These are phyloP conservation scores for Hygrophoropsis aurantiaca DNA, from an alignment of 768 basidiomycete genomes.

Conservation along the genomic window DNA sequence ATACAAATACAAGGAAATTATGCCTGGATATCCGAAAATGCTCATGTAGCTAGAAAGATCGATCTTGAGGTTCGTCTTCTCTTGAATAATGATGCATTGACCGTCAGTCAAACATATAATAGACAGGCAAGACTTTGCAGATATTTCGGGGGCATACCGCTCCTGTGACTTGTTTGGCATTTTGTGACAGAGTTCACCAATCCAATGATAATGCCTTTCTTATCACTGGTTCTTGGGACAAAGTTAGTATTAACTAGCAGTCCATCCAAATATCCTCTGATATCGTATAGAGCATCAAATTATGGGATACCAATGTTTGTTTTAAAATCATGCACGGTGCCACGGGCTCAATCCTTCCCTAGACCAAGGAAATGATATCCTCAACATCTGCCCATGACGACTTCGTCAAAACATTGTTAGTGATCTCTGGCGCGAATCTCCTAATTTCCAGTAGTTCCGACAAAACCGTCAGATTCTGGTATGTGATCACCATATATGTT, in stretches of 20 bases:
- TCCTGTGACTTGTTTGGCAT: conserved; percentile 82
- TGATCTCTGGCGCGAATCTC: conserved; percentile 63
- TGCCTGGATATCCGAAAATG: conserved; percentile 90
- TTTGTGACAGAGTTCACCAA: conserved; percentile 46
- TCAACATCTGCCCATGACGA: conserved; percentile 81
- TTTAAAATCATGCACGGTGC: conserved; percentile 1
- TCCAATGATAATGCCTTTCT: conserved; percentile 51
- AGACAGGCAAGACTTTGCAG: conserved; percentile 82
- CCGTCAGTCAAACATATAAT: conserved; percentile 14
- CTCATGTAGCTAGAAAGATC: conserved; percentile 68
- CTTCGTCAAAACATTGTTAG: conserved; percentile 84
- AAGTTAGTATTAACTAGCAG: conserved; percentile 41
- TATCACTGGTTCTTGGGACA: conserved; percentile 95
- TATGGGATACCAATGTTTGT: conserved; percentile 79
- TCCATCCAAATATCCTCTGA: conserved; percentile 4
- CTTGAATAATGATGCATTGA: background rate
- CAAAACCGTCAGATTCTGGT: conserved; percentile 88
- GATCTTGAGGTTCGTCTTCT: conserved; percentile 64
- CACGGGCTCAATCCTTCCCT: conserved; percentile 6
- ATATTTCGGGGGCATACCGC: conserved; percentile 83
- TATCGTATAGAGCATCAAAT: conserved; percentile 67
- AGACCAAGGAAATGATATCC: conserved; percentile 73
- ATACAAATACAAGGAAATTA: conserved; percentile 62
- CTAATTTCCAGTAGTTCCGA: conserved; percentile 90
- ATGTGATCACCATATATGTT: conserved; percentile 18